These are phyloP conservation scores for Moniliophthora roreri DNA, from an alignment of 1,284 basidiomycete species.

Conservation along the genomic window DNA sequence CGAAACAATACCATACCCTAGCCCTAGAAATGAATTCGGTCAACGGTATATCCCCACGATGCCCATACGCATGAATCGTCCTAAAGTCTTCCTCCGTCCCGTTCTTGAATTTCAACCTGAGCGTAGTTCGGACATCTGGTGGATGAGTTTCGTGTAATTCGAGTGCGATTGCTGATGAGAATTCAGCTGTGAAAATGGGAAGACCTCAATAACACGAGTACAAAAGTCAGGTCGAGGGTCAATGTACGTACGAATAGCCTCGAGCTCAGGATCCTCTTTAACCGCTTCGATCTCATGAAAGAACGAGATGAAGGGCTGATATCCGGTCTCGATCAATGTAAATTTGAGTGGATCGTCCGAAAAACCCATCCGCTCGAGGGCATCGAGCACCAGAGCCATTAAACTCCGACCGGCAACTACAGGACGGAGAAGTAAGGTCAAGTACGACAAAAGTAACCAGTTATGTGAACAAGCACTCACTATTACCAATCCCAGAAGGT, in stretches of 20 bases:
- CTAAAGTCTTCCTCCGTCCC: neutral
- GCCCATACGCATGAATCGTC: neutral
- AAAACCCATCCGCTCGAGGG: conserved; percentile 1
- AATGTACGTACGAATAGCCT: neutral
- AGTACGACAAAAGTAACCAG: too few relatives aligned
- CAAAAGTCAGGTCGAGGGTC: too few relatives aligned
- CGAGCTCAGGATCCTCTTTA: neutral
- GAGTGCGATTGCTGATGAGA: neutral
- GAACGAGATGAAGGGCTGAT: neutral
- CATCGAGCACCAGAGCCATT: neutral
- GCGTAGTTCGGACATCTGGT: neutral
- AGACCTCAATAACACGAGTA: too few relatives aligned
- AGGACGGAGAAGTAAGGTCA: neutral
- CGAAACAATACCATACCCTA: neutral
- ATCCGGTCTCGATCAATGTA: neutral
- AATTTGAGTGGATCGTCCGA: neutral
- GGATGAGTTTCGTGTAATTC: neutral
- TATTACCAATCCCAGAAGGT: neutral
- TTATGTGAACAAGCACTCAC: neutral
- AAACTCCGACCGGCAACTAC: neutral
- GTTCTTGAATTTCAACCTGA: neutral
- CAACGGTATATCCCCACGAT: conserved; percentile 1
- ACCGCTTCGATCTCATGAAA: conserved; percentile 3
- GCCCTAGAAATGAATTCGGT: neutral
- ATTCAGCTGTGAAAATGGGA: neutral